phyloP scores from a whole-genome alignment of 2,329 filamentous ascomycete genomes.

The Hypoxylon sp. region DNA sequence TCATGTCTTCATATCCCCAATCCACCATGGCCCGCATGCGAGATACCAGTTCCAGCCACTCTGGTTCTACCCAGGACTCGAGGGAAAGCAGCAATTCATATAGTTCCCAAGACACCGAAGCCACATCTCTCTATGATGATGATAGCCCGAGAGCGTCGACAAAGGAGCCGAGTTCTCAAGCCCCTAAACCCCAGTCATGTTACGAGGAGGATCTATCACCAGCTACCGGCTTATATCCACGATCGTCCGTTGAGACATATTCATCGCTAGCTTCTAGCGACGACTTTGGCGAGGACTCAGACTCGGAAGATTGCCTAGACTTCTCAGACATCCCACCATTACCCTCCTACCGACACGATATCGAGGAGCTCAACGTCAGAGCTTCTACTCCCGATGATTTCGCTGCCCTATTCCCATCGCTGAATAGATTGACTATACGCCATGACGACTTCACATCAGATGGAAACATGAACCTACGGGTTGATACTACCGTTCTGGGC shows the following conservation, averaged over 20 bases:
- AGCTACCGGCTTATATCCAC: conserved; percentile 55
- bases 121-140: conserved; percentile 56
- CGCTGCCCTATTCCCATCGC: conserved; percentile 84
- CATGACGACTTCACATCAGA: conserved; percentile 92
- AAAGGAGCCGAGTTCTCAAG: conserved; percentile 43
- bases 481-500: conserved; percentile 78
- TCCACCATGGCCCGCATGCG: conserved; percentile 50
- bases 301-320: conserved; percentile 48
- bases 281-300: conserved; percentile 55
- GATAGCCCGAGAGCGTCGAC: conserved; percentile 53
- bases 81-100: conserved; percentile 56
- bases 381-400: conserved; percentile 86
- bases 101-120: conserved; percentile 57
- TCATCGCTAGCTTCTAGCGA: conserved; percentile 74
- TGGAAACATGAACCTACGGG: conserved; percentile 94
- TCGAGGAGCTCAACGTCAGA: conserved; percentile 71
- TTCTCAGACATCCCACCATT: conserved; percentile 59
- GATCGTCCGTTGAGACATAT: conserved; percentile 79
- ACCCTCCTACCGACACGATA: conserved; percentile 67
- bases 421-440: conserved; percentile 79
- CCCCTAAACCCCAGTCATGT: conserved; percentile 33
- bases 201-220: conserved; percentile 51
- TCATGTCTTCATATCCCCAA: conserved; percentile 37
- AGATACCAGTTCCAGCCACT: conserved; percentile 48
- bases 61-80: conserved; percentile 52